Percentiles rank a stretch among this genome's conserved stretches.
These are phyloP conservation scores for Coemansia sp. DNA, from an alignment of 192 early-diverging fungal genomes.

Conservation along the genomic window DNA sequence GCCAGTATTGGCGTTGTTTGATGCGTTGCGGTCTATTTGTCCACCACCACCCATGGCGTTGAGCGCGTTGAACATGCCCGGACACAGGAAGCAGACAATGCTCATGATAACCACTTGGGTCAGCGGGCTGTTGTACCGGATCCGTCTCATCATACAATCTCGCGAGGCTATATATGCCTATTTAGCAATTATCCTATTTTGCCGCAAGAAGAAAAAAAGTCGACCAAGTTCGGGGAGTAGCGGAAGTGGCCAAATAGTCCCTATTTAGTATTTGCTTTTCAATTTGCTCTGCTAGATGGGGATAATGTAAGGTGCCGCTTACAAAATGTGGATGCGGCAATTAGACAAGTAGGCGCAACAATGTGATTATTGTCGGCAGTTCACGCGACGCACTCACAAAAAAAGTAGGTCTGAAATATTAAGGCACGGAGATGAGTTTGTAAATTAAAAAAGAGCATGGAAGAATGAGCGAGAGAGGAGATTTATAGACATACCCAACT, in stretches of 20 bases:
- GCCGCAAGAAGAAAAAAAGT: too few relatives aligned
- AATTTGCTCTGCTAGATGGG: not conserved
- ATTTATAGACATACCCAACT: not conserved
- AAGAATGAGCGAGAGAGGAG: not conserved
- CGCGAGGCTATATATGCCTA: not conserved
- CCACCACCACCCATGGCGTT: conserved; percentile 59
- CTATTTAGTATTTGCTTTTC: not conserved
- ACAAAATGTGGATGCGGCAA: too few relatives aligned
- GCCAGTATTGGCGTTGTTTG: conserved; percentile 68
- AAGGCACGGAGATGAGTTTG: conserved; percentile 1
- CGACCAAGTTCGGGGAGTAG: not conserved
- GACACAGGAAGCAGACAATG: conserved; percentile 69
- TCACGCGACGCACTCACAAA: not conserved
- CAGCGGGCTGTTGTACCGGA: conserved; percentile 51
- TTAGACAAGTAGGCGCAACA: not conserved
- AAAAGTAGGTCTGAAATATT: not conserved
- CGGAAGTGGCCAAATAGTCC: not conserved
- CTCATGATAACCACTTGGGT: conserved; percentile 62
- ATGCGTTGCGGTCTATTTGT: conserved; percentile 47
- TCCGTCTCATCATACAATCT: not conserved
- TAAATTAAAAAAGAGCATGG: not conserved
- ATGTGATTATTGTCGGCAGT: not conserved
- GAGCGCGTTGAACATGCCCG: conserved; percentile 70
- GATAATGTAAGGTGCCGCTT: too few relatives aligned
- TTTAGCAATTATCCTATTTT: too few relatives aligned